Base-by-base conservation (phyloP, 768 basidiomycete genomes). In the Holtermannia corniformis region DNA sequence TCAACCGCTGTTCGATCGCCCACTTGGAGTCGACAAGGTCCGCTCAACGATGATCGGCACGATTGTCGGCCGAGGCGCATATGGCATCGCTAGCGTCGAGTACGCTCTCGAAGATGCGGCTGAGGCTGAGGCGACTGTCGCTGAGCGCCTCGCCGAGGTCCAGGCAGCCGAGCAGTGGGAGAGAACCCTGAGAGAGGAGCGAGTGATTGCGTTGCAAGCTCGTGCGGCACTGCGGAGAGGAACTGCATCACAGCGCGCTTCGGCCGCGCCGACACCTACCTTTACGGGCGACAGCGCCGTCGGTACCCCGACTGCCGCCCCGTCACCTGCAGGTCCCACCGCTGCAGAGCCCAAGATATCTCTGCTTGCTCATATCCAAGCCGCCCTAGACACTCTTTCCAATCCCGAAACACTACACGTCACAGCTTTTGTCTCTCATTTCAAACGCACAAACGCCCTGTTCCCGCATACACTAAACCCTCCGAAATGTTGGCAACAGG, bases 401-500 rank as follows among this genome's bases (percentile, higher is more conserved):
- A 62, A 60, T 42, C 45, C 57, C 4, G 43, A 58, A 19, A 26
- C 46, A 12, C 53, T 69, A 10, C 50, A 56, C 7, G 28, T 67
- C 23, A 61, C 55, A 1, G 51, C 59, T 21, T 54, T 64, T 5
- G n/a, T 47, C 7, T 68, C 66, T 4, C 24, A 58, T 22, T 58
- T 61, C 0, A 87, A 85, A 66, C 79, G 82, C 64, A 76, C 77
- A 1, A 76, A 78, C 32, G 62, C 72, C 0, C 72, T 95, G 16
- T 96, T 81, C 69, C 87, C 83, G 0, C 89, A 86, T 64, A 82
- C 87, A 1, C 40, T 60, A 2, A 10, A 72, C 67, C 42, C 82
- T 4, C 82, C 83, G 10, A 80, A 78, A 66, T 76, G 81, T 10
- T 84, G 80, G 60, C 72, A 86, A 27, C 85, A 90, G 60, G 84